These are phyloP conservation scores for Candida namnaoensis DNA, from an alignment of 805 yeast genomes.

Conservation along the genomic window DNA sequence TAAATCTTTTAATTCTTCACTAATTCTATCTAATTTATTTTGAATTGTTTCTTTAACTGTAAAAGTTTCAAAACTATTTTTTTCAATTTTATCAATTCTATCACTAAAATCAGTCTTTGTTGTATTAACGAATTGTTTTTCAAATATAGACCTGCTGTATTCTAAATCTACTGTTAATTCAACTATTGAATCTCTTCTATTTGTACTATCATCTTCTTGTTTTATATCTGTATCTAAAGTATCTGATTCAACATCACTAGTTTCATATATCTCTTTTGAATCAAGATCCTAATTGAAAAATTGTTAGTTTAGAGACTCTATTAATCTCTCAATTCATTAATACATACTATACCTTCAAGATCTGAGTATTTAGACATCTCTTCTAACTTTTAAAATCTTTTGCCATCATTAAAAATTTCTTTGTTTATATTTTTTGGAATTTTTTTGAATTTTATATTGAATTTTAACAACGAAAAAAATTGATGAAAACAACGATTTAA, in stretches of 20 bases:
- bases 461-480: too few species aligned
- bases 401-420: too few species aligned
- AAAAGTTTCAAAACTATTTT: slow-evolving; percentile 26
- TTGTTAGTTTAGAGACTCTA: too few species aligned
- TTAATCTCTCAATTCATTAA: too few species aligned
- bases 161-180: slow-evolving; percentile 8
- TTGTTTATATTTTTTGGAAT: too few species aligned
- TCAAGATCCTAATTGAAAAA: slow-evolving; percentile 11
- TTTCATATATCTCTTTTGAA: slow-evolving; percentile 32
- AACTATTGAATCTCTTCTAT: slow-evolving; percentile 16
- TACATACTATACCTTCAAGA: too few species aligned
- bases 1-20: slow-evolving; percentile 28
- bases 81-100: slow-evolving; percentile 19
- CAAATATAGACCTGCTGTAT: slow-evolving; percentile 17
- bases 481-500: too few species aligned
- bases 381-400: too few species aligned
- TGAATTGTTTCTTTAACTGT: slow-evolving; percentile 26
- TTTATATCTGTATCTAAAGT: too few species aligned
- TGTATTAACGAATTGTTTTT: slow-evolving; percentile 17
- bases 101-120: slow-evolving; percentile 18
- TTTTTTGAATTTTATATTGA: too few species aligned
- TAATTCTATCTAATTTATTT: slow-evolving; percentile 29
- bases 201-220: not conserved
- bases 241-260: slow-evolving; percentile 22
- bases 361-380: too few species aligned